Base-by-base conservation (phyloP, 805 yeast species). In the Clavispora phyllophila region DNA sequence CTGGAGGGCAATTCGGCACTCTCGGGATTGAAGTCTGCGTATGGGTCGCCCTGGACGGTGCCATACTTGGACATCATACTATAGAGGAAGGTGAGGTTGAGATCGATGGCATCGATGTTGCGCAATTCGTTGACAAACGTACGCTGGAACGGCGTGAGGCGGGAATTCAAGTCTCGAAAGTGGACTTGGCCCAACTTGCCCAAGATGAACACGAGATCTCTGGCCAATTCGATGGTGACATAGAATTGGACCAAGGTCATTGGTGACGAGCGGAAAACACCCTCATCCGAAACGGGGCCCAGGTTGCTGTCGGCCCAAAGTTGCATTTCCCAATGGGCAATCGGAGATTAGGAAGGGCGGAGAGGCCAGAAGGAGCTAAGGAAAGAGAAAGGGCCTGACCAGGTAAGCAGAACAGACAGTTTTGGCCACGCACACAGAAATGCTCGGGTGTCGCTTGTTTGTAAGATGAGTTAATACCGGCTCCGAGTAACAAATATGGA, bases 221-320 rank as follows among this genome's bases (percentile, higher is more conserved):
- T 46, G 7, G 74, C 73, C 51, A 70, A 53, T 48, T 73, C 78
- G 14, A 63, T 63, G 18, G 77, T 70, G 23, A 73, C 72, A 47
- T 70, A 73, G 57, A 73, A 67, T 46, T 73, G 78, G 12, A 72
- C 75, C 36, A 73, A 54, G 2, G 71, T 58, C 78, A 73, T 73
- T 9, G 76, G 74, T 9, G 77, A 76, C 20, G 75, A 69, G 37
- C 78, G 53, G 51, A 68, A 70, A 13, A 70, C 63, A 20, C 72
- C 71, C 56, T 70, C 75, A 19, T 45, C 44, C 12, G 46, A 17
- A 9, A 2, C 33, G 3, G 33, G 20, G 12, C 7, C 20, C 33
- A 4, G 12, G 7, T 10, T 15, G 13, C 15, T 29, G 33, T 29
- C 33, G 20, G 33, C 20, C 33, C 33, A 29, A 29, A 29, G 33